Conservation (phyloP, 2,329 filamentous ascomycete species). For the Cladophialophora psammophila region DNA sequence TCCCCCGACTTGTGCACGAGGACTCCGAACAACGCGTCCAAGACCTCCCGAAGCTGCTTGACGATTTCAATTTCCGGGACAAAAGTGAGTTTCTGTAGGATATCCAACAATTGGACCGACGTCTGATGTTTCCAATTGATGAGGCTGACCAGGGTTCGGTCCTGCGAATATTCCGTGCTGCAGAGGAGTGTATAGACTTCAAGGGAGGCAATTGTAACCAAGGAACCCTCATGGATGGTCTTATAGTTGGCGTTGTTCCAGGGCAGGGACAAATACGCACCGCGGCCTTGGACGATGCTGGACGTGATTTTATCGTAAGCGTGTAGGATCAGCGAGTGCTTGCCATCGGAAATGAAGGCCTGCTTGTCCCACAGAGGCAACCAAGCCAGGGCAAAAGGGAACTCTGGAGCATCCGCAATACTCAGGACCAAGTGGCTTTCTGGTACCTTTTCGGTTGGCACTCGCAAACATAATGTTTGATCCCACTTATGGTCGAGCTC, state of each 20-base stretch:
- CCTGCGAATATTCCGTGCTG: constrained; percentile 93
- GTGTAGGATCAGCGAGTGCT: constrained; percentile 82
- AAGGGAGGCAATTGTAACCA: constrained; percentile 80
- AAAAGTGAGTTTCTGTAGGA: constrained; percentile 85
- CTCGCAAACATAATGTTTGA: constrained; percentile 81
- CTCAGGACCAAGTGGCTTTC: constrained; percentile 88
- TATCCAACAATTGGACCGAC: constrained; percentile 72
- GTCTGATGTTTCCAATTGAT: constrained; percentile 84
- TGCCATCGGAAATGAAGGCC: constrained; percentile 86
- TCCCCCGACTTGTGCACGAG: constrained; percentile 89
- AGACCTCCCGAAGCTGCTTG: constrained; percentile 86
- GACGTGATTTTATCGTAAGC: constrained; percentile 91
- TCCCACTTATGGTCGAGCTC: constrained; percentile 85
- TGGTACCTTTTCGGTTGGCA: constrained; percentile 80
- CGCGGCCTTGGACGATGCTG: constrained; percentile 73
- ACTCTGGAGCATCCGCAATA: constrained; percentile 82
- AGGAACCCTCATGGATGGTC: constrained; percentile 70
- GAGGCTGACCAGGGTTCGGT: constrained; percentile 82
- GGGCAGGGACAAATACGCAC: constrained; percentile 83
- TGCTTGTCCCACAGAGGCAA: constrained; percentile 92
- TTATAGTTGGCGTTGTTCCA: constrained; percentile 66
- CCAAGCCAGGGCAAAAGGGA: constrained; percentile 90
- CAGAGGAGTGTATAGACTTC: constrained; percentile 85
- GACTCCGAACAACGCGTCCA: constrained; percentile 90
- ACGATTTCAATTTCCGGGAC: constrained; percentile 98